phyloP scores from a whole-genome alignment of 208 protist genomes.

The Acanthamoeba royreba region DNA sequence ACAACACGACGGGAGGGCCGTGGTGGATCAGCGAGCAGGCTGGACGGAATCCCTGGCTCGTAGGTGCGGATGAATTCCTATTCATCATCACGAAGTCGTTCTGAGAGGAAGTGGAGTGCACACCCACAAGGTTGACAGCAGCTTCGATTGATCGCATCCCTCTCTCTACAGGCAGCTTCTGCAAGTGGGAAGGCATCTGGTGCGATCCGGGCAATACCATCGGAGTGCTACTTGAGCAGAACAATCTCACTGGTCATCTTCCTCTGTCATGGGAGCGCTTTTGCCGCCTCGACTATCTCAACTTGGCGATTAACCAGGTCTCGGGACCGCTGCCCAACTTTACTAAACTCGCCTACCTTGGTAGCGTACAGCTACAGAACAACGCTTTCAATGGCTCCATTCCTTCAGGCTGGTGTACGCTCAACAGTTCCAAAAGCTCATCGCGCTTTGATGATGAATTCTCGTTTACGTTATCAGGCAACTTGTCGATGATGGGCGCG shows the following conservation, averaged over 20 bases:
- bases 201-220: no score
- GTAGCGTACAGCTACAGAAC: neutral
- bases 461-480: no score
- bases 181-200: neutral
- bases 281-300: neutral
- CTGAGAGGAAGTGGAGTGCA: no score
- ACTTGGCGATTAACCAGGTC: neutral
- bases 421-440: no score
- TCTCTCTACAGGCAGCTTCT: neutral
- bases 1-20: neutral
- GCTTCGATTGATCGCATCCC: neutral
- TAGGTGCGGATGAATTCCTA: no score
- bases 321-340: neutral
- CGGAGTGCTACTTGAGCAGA: neutral
- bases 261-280: neutral
- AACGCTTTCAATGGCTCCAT: no score
- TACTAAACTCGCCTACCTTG: neutral
- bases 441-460: no score
- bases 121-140: no score
- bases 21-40: no score
- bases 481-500: no score
- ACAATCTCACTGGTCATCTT: neutral
- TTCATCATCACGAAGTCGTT: neutral
- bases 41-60: no score
- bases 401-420: no score